Percentiles rank a stretch among this genome's conserved stretches.
phyloP scores from a whole-genome alignment of 495 filamentous ascomycete genomes.

The Delitschia confertaspora region DNA sequence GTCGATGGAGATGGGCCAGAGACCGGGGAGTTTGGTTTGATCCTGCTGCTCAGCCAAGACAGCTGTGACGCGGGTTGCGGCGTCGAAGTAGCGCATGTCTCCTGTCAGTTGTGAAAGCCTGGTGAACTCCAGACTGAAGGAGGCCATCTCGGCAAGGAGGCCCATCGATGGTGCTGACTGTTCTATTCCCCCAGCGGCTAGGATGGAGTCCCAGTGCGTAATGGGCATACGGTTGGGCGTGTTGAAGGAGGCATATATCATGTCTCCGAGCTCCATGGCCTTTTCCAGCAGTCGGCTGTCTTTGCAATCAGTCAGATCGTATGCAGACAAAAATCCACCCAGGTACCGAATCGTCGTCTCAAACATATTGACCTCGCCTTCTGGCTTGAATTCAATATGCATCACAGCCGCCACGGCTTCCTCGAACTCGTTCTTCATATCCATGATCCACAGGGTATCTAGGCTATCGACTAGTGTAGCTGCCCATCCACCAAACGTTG shows the following conservation, averaged over 20 bases:
- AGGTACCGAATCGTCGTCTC: slow-evolving; percentile 36
- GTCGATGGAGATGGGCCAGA: slow-evolving; percentile 36
- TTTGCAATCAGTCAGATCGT: slow-evolving; percentile 32
- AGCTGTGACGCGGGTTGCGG: slow-evolving; percentile 27
- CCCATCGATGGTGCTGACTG: slow-evolving; percentile 40
- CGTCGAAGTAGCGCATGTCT: slow-evolving; percentile 35
- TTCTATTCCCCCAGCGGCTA: slow-evolving; percentile 26
- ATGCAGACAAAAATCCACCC: slow-evolving; percentile 33
- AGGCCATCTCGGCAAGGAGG: slow-evolving; percentile 37
- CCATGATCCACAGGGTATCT: slow-evolving; percentile 37
- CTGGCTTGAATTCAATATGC: slow-evolving; percentile 33
- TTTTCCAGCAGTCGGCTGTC: slow-evolving; percentile 31
- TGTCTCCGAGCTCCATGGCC: slow-evolving; percentile 34
- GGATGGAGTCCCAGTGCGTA: slow-evolving; percentile 46
- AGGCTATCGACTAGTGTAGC: slow-evolving; percentile 34
- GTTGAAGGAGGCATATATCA: slow-evolving; percentile 36
- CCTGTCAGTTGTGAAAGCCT: slow-evolving; percentile 34
- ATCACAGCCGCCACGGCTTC: slow-evolving; percentile 29
- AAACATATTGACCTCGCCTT: slow-evolving; percentile 32
- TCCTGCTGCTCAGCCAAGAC: slow-evolving; percentile 32
- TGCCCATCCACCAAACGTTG: slow-evolving; percentile 34
- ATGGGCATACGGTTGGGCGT: slow-evolving; percentile 37
- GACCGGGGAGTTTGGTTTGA: slow-evolving; percentile 32
- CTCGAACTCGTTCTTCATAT: slow-evolving; percentile 31
- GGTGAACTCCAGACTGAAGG: slow-evolving; percentile 36